A percentile compares a stretch with the other conserved stretches of the same genome.
These are phyloP conservation scores for Yamadazyma sp. DNA, from an alignment of 1,139 yeast species.

Conservation along the genomic window DNA sequence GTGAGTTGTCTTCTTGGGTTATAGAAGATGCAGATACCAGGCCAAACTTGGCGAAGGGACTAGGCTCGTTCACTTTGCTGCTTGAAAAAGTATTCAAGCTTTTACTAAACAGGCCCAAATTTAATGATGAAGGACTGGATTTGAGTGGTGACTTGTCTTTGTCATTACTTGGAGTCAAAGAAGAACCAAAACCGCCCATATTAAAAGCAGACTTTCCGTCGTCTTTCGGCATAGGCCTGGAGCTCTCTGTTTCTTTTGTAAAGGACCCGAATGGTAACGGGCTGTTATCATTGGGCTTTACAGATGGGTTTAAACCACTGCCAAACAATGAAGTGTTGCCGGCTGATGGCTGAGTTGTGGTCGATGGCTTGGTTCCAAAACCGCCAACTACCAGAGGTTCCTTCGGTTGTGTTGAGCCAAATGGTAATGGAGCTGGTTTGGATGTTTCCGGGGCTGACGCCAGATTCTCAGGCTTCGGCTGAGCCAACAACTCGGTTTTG, in stretches of 20 bases:
- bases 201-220: background rate
- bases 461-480: too few species aligned
- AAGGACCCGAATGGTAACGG: slow-evolving; percentile 2
- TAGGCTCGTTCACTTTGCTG: slow-evolving; percentile 5
- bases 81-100: slow-evolving; percentile 1
- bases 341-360: too few species aligned
- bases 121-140: background rate
- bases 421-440: too few species aligned
- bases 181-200: background rate
- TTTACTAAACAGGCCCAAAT: slow-evolving; percentile 3
- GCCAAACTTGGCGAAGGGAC: slow-evolving; percentile 13
- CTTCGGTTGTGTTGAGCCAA: too few species aligned
- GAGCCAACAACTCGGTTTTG: too few species aligned
- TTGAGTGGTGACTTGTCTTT: background rate
- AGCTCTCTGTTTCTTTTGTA: too few species aligned
- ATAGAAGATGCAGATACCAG: background rate
- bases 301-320: background rate
- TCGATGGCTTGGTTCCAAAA: too few species aligned
- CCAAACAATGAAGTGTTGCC: too few species aligned
- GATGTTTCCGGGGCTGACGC: background rate
- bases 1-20: too few species aligned
- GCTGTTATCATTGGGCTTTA: background rate
- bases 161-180: background rate
- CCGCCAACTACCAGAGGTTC: too few species aligned
- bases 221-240: too few species aligned